phyloP scores from a whole-genome alignment of 148 eudicot genomes.

The Diospyros kaki region DNA sequence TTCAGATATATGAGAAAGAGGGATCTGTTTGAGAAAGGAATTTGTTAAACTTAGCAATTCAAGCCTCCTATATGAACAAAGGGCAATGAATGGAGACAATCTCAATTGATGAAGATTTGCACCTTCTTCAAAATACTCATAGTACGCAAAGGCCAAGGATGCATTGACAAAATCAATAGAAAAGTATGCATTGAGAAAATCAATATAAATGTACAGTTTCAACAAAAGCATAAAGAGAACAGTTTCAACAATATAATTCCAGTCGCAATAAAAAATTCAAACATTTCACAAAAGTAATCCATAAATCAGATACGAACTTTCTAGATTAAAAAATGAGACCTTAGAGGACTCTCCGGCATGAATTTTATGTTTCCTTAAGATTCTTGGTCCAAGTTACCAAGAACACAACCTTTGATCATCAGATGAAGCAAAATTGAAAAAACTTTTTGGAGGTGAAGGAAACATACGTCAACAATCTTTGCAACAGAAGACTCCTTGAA shows the following conservation, averaged over 20 bases:
- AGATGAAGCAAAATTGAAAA: not conserved
- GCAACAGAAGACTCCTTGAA: slow-evolving; percentile 54
- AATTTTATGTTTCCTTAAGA: not conserved
- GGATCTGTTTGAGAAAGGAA: slow-evolving; percentile 35
- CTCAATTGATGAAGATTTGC: not conserved
- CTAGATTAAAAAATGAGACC: not conserved
- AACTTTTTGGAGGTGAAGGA: not conserved
- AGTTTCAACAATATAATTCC: not conserved
- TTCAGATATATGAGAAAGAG: slow-evolving; percentile 49
- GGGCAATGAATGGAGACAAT: not conserved
- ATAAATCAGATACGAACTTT: not conserved
- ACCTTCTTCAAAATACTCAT: not conserved
- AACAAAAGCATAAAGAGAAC: not conserved
- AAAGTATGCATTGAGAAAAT: not conserved
- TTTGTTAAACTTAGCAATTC: not conserved
- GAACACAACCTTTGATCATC: not conserved
- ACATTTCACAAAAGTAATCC: not conserved
- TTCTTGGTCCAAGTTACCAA: not conserved
- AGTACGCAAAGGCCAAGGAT: not conserved
- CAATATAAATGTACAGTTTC: not conserved
- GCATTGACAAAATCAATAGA: not conserved
- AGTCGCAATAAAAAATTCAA: not conserved
- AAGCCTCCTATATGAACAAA: not conserved
- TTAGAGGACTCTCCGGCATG: not conserved
- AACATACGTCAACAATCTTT: slow-evolving; percentile 56